Percentiles rank a stretch among this genome's conserved stretches.
phyloP scores from a whole-genome alignment of 169 alveolate species.

The Plasmodium inui region DNA sequence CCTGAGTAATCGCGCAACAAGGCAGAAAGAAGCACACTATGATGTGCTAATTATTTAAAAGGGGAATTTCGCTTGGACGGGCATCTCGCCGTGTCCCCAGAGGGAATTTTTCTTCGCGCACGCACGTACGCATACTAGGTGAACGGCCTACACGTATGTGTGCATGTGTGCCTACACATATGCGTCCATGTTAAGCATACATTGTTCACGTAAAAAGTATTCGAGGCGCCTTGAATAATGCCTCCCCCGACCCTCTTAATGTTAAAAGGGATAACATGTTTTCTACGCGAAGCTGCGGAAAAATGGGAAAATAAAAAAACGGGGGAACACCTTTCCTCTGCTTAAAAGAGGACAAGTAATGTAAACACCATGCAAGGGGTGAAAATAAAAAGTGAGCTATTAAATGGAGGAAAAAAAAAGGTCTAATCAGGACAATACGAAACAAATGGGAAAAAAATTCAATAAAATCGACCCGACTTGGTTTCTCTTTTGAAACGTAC shows the following conservation, averaged over 20 bases:
- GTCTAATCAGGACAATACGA: slow-evolving; percentile 4
- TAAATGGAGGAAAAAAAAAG: neutral
- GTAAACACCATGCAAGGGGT: neutral
- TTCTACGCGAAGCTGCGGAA: neutral
- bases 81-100: neutral
- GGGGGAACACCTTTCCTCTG: neutral
- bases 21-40: neutral
- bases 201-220: neutral
- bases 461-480: neutral
- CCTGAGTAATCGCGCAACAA: neutral
- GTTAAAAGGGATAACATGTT: slow-evolving; percentile 3
- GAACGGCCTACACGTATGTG: too few relatives aligned
- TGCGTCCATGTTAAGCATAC: neutral
- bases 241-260: neutral
- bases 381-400: neutral
- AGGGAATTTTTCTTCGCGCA: neutral
- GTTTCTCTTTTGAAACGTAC: neutral
- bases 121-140: too few relatives aligned
- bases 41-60: neutral
- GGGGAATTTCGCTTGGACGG: neutral
- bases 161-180: neutral
- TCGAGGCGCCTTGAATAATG: neutral
- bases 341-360: neutral
- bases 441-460: neutral
- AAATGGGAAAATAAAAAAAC: neutral